Evolutionary conservation across 129 eudicot species (phyloP).

Genomic region (Logfia minima): DNA sequence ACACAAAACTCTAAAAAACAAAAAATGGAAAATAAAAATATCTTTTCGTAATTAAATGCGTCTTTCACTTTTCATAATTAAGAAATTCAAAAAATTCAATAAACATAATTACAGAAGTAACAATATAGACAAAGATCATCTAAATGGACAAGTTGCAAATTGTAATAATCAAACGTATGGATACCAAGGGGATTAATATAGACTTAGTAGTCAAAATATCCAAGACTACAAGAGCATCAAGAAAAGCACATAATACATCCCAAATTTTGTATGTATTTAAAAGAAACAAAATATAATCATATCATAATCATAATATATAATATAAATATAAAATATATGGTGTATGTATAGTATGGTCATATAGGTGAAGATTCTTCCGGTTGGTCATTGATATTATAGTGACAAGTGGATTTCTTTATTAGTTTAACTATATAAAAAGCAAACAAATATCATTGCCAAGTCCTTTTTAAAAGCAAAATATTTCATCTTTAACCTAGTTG

Average conservation of each 20-base stretch:
- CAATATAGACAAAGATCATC: too few relatives aligned
- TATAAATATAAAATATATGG: neutral
- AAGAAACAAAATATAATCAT: conserved; percentile 1
- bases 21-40: too few relatives aligned
- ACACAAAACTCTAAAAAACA: too few relatives aligned
- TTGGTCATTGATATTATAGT: conserved; percentile 22
- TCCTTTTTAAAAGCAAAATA: conserved; percentile 20
- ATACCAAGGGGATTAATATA: neutral
- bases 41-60: too few relatives aligned
- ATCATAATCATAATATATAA: neutral
- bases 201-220: neutral
- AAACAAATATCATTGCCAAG: conserved; percentile 12
- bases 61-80: too few relatives aligned
- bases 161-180: neutral
- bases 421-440: neutral
- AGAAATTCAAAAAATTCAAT: too few relatives aligned
- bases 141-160: conserved; percentile 1
- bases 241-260: neutral
- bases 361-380: conserved; percentile 5
- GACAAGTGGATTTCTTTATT: conserved; percentile 16
- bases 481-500: conserved; percentile 14
- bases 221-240: conserved; percentile 2
- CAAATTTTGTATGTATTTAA: conserved; percentile 7
- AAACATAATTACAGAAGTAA: neutral
- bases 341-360: too few relatives aligned